phyloP scores from a whole-genome alignment of 139 green algal species.

The Chlamydomonas eustigma region DNA sequence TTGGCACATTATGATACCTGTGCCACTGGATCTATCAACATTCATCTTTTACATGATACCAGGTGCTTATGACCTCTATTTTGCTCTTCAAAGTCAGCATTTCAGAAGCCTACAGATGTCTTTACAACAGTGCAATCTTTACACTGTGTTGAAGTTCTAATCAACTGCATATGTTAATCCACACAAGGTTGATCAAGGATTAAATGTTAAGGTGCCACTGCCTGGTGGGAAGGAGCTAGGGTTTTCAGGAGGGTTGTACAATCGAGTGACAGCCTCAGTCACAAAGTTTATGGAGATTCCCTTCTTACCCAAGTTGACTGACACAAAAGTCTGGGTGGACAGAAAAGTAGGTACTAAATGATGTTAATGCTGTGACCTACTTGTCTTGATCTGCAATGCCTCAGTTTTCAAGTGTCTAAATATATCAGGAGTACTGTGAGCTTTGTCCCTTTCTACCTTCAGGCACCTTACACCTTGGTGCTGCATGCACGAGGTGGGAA shows the following conservation, averaged over 20 bases:
- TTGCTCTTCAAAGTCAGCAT: no score
- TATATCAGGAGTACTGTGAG: no score
- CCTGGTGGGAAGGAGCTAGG: constrained; percentile 34
- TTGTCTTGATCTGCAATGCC: no score
- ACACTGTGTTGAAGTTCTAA: no score
- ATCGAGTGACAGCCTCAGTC: constrained; percentile 33
- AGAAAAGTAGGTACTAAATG: constrained; percentile 15
- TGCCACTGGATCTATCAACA: no score
- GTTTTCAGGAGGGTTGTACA: constrained; percentile 49
- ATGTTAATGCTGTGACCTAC: background rate
- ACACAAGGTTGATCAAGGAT: constrained; percentile 61
- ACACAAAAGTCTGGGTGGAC: constrained; percentile 48
- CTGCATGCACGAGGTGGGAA: constrained; percentile 64
- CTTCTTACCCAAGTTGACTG: constrained; percentile 48
- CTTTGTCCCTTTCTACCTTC: no score
- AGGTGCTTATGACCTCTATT: no score
- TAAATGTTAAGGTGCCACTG: constrained; percentile 40
- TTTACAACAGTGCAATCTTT: no score
- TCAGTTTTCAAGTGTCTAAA: constrained; percentile 13
- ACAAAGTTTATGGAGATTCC: constrained; percentile 52
- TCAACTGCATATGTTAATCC: no score
- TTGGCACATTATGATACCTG: no score
- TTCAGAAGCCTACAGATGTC: no score
- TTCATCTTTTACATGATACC: no score
- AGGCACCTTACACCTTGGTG: constrained; percentile 69